Percentiles rank a stretch among this genome's conserved stretches.
These are phyloP conservation scores for Ganoderma multipileum DNA, from an alignment of 1,284 basidiomycete species.

Conservation along the genomic window DNA sequence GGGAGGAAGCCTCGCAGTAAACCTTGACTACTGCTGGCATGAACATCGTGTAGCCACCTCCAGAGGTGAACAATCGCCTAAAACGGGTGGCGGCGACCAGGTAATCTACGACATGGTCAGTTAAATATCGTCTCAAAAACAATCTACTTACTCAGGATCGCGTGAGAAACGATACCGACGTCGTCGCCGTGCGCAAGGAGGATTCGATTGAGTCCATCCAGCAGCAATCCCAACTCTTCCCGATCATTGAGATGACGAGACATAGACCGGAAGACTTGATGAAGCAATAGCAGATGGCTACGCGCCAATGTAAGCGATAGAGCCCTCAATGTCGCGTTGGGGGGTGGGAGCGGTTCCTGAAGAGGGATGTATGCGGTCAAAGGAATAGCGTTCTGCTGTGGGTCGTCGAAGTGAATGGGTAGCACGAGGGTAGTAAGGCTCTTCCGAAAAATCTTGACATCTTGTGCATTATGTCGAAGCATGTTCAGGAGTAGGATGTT, in stretches of 20 bases:
- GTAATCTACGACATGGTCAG: conserved; percentile 17
- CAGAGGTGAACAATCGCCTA: conserved; percentile 74
- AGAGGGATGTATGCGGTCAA: conserved; percentile 47
- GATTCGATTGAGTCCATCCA: conserved; percentile 76
- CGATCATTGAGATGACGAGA: conserved; percentile 80
- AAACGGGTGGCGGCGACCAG: conserved; percentile 84
- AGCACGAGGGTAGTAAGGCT: conserved; percentile 68
- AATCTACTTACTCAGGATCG: conserved; percentile 64
- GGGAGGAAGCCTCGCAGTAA: conserved; percentile 64
- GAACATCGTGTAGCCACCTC: conserved; percentile 74
- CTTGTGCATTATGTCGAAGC: conserved; percentile 72
- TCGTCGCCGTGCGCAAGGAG: conserved; percentile 72
- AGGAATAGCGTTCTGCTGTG: conserved; percentile 45
- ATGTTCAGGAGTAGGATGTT: conserved; percentile 72
- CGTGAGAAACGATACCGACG: conserved; percentile 74
- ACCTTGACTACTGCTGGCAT: conserved; percentile 74
- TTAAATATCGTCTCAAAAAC: neutral
- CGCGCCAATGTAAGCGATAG: conserved; percentile 69
- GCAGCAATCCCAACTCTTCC: conserved; percentile 70
- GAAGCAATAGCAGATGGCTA: conserved; percentile 75
- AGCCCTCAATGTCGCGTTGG: conserved; percentile 41
- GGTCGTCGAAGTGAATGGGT: conserved; percentile 51
- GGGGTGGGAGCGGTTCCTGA: conserved; percentile 34
- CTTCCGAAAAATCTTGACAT: conserved; percentile 76
- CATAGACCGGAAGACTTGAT: conserved; percentile 75